A percentile compares a stretch with the other conserved stretches of the same genome.
phyloP scores from a whole-genome alignment of 1,284 basidiomycete species.

The Coriolopsis trogii region DNA sequence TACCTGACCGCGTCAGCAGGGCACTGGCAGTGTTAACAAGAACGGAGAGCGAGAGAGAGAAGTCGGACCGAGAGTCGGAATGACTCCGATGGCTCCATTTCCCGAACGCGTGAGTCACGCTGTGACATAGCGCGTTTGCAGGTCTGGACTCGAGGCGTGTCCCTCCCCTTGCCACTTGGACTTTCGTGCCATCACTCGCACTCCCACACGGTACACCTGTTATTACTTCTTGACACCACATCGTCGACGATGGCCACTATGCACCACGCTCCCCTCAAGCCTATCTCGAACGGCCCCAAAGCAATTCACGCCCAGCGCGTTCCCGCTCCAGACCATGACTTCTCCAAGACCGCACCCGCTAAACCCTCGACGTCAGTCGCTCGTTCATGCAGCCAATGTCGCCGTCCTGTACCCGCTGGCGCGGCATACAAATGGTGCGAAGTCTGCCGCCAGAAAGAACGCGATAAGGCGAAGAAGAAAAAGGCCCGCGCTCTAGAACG shows the following conservation, averaged over 20 bases:
- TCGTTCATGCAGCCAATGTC: conserved; percentile 1
- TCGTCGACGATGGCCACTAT: too few relatives aligned
- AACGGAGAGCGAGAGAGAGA: too few relatives aligned
- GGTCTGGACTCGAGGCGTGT: not conserved
- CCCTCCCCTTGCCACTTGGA: not conserved
- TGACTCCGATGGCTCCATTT: too few relatives aligned
- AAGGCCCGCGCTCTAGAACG: not conserved
- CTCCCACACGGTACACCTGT: too few relatives aligned
- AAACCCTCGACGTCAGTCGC: not conserved
- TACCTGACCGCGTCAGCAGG: too few relatives aligned
- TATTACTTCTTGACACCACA: too few relatives aligned
- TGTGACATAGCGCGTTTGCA: conserved; percentile 1
- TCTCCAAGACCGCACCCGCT: not conserved
- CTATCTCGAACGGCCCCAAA: conserved; percentile 1
- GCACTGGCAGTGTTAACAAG: too few relatives aligned
- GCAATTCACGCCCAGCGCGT: not conserved
- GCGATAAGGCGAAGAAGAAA: not conserved
- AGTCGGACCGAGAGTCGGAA: too few relatives aligned
- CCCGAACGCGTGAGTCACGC: conserved; percentile 2
- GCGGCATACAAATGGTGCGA: conserved; percentile 3
- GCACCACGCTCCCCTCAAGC: conserved; percentile 3
- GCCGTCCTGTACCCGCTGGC: not conserved
- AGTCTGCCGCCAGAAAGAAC: not conserved
- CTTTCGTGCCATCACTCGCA: not conserved
- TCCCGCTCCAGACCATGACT: not conserved